These are phyloP conservation scores for Adansonia rubrostipa DNA, from an alignment of 441 rosid genomes.

Conservation along the genomic window DNA sequence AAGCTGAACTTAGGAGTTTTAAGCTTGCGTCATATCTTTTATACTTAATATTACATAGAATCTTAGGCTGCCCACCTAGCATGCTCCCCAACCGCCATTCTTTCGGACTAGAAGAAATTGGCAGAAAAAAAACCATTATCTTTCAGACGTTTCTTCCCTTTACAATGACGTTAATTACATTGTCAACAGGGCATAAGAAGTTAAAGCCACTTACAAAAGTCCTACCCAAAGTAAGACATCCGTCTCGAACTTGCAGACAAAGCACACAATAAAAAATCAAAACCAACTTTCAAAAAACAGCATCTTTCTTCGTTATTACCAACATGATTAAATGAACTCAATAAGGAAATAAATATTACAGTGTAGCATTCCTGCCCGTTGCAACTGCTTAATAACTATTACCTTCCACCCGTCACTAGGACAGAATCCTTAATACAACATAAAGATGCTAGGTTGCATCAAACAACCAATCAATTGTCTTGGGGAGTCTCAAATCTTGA, in stretches of 20 bases:
- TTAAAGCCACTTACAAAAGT: background rate
- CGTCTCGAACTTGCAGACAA: background rate
- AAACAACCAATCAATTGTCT: conserved; percentile 57
- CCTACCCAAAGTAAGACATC: background rate
- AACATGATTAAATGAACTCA: conserved; percentile 33
- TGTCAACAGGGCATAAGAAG: background rate
- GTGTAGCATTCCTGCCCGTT: conserved; percentile 26
- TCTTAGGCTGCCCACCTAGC: no score
- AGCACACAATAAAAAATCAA: background rate
- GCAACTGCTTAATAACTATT: conserved; percentile 25
- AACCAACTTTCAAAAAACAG: conserved; percentile 16
- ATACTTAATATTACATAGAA: no score
- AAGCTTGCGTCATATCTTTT: no score
- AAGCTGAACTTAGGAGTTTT: no score
- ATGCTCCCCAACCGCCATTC: no score
- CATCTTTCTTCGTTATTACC: conserved; percentile 44
- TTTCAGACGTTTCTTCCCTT: background rate
- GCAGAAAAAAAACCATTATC: no score
- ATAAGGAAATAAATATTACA: conserved; percentile 43
- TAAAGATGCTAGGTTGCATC: conserved; percentile 26
- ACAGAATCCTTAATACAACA: conserved; percentile 36
- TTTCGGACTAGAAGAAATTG: no score
- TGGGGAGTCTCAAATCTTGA: conserved; percentile 88
- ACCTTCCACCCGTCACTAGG: conserved; percentile 35
- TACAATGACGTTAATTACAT: background rate